Base-by-base conservation (phyloP, 1,139 yeast genomes). In the Yamadazyma taylorii region DNA sequence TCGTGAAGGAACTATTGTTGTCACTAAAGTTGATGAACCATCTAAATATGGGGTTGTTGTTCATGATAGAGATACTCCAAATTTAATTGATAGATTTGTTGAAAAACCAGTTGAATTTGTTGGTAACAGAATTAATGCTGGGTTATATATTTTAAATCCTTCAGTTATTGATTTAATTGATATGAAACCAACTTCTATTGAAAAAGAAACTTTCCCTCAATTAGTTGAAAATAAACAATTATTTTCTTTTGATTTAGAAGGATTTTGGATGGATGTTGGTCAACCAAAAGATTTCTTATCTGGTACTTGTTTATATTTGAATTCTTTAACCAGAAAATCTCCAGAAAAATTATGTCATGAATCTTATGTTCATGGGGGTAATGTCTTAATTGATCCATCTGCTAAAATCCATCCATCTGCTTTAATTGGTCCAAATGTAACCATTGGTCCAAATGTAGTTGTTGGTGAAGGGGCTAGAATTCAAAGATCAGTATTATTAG, bases 191-290 rank as follows among this genome's bases (percentile, higher is more conserved):
- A 92, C 98, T 51, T 90, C 97, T 38, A 92, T 94, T 58, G 99
- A 94, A 78, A 90, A 90, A 85, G 99, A 94, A 78, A 90, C 97
- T 55, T 94, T 94, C 96, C 99, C 99, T 58, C 73, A 76, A 58
- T 80, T 94, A 58, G 97, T 94, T 51, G 94, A 85, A 67, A 75
- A 83, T 63, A 90, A 85, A 61, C 79, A 86, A 48, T 78, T 94
- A 58, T 95, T 83, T 78, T 89, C 97, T 41, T 94, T 87, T 61
- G 99, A 94, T 68, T 81, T 94, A 61, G 97, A 92, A 74, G 98
- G 98, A 51, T 94, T 82, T 86, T 94, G 99, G 99, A 94, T 94
- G 98, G 99, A 94, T 68, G 97, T 94, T 55, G 99, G 99, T 67
- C 99, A 94, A 77, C 99, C 99, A 78, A 92, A 92, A 81, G 99